Base-by-base conservation (phyloP, 2,329 filamentous ascomycete species). In the Aureobasidium sp. region DNA sequence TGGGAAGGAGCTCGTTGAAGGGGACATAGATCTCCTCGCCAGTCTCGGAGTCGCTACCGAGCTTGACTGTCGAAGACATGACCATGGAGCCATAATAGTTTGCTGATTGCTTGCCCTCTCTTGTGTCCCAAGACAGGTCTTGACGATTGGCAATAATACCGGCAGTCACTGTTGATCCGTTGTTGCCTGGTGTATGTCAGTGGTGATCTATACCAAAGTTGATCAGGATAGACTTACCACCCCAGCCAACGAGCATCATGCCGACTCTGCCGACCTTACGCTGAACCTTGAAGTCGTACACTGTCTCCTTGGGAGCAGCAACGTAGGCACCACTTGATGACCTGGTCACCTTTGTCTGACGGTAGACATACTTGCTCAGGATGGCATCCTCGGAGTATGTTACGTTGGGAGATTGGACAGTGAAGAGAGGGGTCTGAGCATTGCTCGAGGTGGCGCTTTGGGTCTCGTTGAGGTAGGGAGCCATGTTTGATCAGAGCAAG, bases 51-150 rank as follows among this genome's bases (percentile, higher is more conserved):
- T 97, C 89, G 39, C 85, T 87, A 55, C 93, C 93, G 57, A 98
- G 85, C 81, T 97, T 98, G 75, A 96, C 84, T 60, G 93, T 98
- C 17, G 93, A 97, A 59, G 85, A 80, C 93, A 98, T 97, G 72
- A 97, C 82, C 63, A 97, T 83, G 54, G 93, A 98, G 65, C 93
- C 93, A 70, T 96, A 98, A 81, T 97, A 98, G 76, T 98, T 98
- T 72, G 93, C 86, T 60, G 81, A 77, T 59, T 83, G 88, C 61
- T 80, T 75, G 50, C 90, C 90, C 72, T 96, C 89, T 66, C 91
- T 90, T 64, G 93, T 97, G 60, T 96, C 88, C 93, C 93, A 98
- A 57, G 78, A 76, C 55, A 97, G 80, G 55, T 82, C 79, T 63
- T 85, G 87, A 68, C 88, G 87, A 75, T 98, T 98, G 73, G 91